A percentile compares a stretch with the other conserved stretches of the same genome.
phyloP scores from a whole-genome alignment of 805 yeast species.

The Groenewaldozyma salmanticensis region DNA sequence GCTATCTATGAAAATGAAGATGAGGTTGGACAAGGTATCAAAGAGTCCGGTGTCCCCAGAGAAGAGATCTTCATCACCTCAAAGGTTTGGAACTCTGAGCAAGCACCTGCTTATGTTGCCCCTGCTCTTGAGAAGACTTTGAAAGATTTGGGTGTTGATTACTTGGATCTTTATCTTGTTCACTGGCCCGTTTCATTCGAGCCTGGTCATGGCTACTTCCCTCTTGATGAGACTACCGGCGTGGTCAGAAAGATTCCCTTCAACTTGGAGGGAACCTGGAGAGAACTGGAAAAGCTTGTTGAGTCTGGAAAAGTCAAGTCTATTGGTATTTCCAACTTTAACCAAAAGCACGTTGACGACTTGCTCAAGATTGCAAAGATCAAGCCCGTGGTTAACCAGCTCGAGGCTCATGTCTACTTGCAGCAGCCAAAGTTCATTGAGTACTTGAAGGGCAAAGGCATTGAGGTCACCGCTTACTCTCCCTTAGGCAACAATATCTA shows the following conservation, averaged over 20 bases:
- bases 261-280: constrained; percentile 36
- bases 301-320: constrained; percentile 46
- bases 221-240: constrained; percentile 25
- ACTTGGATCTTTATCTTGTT: constrained; percentile 44
- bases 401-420: constrained; percentile 47
- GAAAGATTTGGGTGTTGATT: constrained; percentile 35
- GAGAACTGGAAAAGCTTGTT: constrained; percentile 45
- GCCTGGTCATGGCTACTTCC: constrained; percentile 24
- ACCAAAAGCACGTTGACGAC: constrained; percentile 49
- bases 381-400: constrained; percentile 64
- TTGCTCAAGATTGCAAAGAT: constrained; percentile 36
- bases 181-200: constrained; percentile 45
- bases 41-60: constrained; percentile 50
- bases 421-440: constrained; percentile 33
- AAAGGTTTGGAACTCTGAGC: constrained; percentile 27
- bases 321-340: constrained; percentile 75
- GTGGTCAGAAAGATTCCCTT: constrained; percentile 15
- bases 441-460: constrained; percentile 37
- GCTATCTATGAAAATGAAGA: constrained; percentile 44
- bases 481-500: constrained; percentile 35
- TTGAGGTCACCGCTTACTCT: constrained; percentile 50
- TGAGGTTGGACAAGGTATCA: constrained; percentile 47
- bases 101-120: constrained; percentile 32
- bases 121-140: constrained; percentile 37
- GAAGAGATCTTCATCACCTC: constrained; percentile 35